phyloP scores from a whole-genome alignment of 768 basidiomycete genomes.

The Leccinum fibrillosum region DNA sequence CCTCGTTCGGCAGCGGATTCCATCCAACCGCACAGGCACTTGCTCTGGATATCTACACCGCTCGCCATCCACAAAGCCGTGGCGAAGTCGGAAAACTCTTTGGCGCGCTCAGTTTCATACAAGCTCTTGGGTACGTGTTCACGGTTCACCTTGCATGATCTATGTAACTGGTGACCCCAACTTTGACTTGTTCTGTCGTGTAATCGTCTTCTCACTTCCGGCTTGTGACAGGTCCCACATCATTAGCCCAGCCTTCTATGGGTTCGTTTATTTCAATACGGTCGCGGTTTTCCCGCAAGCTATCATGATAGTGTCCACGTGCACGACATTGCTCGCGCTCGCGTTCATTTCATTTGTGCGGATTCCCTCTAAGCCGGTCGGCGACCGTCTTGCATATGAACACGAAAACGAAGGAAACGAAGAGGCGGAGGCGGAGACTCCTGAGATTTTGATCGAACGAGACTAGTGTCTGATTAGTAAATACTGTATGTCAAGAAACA shows the following conservation, averaged over 20 bases:
- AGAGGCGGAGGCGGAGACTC: neutral
- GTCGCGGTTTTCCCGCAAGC: constrained; percentile 66
- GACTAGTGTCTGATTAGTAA: neutral
- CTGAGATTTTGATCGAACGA: constrained; percentile 1
- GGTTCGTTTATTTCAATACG: constrained; percentile 66
- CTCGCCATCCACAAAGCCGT: constrained; percentile 39
- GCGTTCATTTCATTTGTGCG: constrained; percentile 47
- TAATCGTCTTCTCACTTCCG: neutral
- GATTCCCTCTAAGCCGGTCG: constrained; percentile 21
- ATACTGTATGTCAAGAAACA: constrained; percentile 51
- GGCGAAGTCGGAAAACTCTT: constrained; percentile 73
- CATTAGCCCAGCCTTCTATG: constrained; percentile 70
- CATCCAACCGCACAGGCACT: constrained; percentile 68
- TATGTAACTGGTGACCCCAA: no score
- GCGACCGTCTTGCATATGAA: neutral
- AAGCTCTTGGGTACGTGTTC: constrained; percentile 54
- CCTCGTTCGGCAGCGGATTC: constrained; percentile 61
- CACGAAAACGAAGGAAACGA: constrained; percentile 2
- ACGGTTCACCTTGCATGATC: no score
- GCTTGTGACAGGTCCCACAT: constrained; percentile 51
- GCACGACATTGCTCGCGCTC: constrained; percentile 40
- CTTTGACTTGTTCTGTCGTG: neutral
- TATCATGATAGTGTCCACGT: constrained; percentile 60
- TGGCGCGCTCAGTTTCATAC: constrained; percentile 74
- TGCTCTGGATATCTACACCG: constrained; percentile 61